Evolutionary conservation across 176 grass and related monocot genomes (phyloP), one percentile per base, ranked within the genome.

Genomic region (Panicum miliaceum): DNA sequence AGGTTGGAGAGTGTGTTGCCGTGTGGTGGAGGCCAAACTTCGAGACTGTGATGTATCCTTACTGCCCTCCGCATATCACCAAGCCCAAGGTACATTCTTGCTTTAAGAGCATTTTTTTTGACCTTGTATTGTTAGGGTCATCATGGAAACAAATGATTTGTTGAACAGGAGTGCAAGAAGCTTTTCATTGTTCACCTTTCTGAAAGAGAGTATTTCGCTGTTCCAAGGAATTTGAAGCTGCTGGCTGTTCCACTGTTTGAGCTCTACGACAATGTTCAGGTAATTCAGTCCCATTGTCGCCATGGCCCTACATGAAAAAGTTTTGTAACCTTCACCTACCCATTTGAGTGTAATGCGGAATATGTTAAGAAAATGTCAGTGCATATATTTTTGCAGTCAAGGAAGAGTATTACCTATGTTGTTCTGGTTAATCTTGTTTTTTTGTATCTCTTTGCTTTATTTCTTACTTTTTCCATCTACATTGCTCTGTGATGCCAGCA

Each of bases 21-120:
- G 91, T 91, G n/a, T 99, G 97, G 93, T 99, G 97, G 97, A 96
- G 97, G 81, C 93, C 97, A 41, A 99, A 99, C 85, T 99, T 99
- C 82, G 93, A 99, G 78, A 99, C 97, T 23, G 91, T 96, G 71
- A 99, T 99, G 97, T 96, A 99, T 82, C 97, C 97, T 40, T 99
- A 99, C 82, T 99, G 97, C 82, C 97, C 97, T 86, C 97, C 93
- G 13, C 97, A 99, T 84, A 96, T 99, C 63, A 96, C 97, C 63
- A 99, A 96, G 81, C 93, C 97, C n/a, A 96, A 99, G 93, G 97
- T 99, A 84, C 45, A 75, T 80, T 68, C 69, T 89, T 47, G 37
- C 10, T 82, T 72, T 57, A 11, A 29, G 34, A 54, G 38, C 27
- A 19, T 84, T 60, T 42, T 22, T 48, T 48, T n/a, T 53, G 64